Evolutionary conservation across 1,284 basidiomycete genomes (phyloP), one percentile per base, ranked within the genome.

Genomic region (Phellopilus nigrolimitatus): DNA sequence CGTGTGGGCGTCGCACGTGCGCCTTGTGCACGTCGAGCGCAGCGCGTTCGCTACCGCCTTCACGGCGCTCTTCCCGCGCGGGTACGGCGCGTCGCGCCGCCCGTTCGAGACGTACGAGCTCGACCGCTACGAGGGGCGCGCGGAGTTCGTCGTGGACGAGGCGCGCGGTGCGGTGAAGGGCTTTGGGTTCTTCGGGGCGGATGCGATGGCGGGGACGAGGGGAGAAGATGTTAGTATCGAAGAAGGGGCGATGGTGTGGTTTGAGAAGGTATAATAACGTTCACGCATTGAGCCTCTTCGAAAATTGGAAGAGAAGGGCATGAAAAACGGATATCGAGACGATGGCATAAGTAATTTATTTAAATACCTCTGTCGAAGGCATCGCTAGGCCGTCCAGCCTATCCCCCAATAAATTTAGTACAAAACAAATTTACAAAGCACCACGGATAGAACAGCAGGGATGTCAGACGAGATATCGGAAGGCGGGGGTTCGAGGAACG

Each of bases 11-110:
- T 51, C 56, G 4, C 62, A 64, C 40, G 27, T 56, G 4, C 60
- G 61, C 13, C 47, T 63, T 8, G 22, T n/a, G 8, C 57, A 59
- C 38, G 27, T 30, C n/a, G 33, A 31, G 3, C 46, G 36, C 9
- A 41, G 57, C 39, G 43, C 31, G 21, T 63, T 62, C 46, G 22
- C 37, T 5, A 30, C 61, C 13, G 17, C 41, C 5, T 38, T 53
- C 10, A 55, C 57, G 15, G 47, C 47, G 10, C 42, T 65, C 9
- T 64, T 61, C 52, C 60, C 60, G 8, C 27, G 57, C 8, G 63
- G 63, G 3, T 66, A 59, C 44, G 62, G 64, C 3, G 49, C 47
- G 37, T 53, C 63, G 41, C 50, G 42, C 38, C 60, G 53, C 9
- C 56, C 63, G 15, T 64, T 65, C 42, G 57, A 53, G 43, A 38